Base-by-base conservation (phyloP, 78 protist genomes). In the Anaeramoeba flamelloides region DNA sequence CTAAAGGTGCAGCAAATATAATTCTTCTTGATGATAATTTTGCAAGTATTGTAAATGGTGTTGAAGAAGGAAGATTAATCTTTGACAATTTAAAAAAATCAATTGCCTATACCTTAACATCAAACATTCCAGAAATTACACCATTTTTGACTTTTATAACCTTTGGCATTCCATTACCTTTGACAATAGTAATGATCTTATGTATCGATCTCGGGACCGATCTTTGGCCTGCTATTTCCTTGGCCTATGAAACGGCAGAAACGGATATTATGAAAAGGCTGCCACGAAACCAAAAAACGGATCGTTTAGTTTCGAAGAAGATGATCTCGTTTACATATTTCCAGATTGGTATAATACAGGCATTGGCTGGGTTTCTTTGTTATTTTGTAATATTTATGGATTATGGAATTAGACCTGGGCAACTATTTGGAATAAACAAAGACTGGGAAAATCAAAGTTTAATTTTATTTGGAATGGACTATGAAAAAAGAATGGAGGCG, bases 11-110 rank as follows among this genome's bases (percentile, higher is more conserved):
- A 26, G 37, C 74, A n/a, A n/a, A n/a, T n/a, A n/a, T n/a, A n/a
- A n/a, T 86, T 30, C 2, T 86, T 37, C 17, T 76, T 40, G 85
- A 86, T 76, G 85, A 82, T 38, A 26, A 69, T 3, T 86, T 81
- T n/a, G 53, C 78, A 12, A 74, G 86, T 36, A 40, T 82, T 1
- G 76, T 78, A 34, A 4, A 0, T 3, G 88, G 86, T 30, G 77
- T 86, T 4, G 76, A 33, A 0, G 85, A 82, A 41, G 85, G 86
- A 36, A 81, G 92, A 74, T 86, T 81, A n/a, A 85, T 89, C 39
- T 83, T 85, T 77, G 83, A 83, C 37, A 88, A 88, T 34, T 75
- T 87, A 26, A 77, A 33, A 1, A 65, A 22, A 4, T 36, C 1
- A n/a, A n/a, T n/a, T n/a, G n/a, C n/a, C n/a, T n/a, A n/a, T n/a